A percentile compares a stretch with the other conserved stretches of the same genome.
Conservation (phyloP, 768 basidiomycete species). For the Termitomyces eurrhizus region DNA sequence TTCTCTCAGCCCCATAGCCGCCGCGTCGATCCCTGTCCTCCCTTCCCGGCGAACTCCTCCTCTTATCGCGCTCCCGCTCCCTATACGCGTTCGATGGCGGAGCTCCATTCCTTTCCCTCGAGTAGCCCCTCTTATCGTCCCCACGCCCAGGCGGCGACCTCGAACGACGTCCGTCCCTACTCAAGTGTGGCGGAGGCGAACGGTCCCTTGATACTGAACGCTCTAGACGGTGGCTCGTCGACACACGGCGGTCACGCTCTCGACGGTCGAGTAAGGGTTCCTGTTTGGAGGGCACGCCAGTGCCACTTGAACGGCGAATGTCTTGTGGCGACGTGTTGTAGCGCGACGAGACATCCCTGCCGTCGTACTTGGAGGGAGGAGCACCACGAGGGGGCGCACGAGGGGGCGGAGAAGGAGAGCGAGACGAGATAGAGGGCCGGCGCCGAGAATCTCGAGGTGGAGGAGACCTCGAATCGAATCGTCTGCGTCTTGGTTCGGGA, state of each 20-base stretch:
- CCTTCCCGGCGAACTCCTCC: slow-evolving; percentile 11
- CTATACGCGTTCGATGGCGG: slow-evolving; percentile 1
- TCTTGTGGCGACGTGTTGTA: slow-evolving; percentile 16
- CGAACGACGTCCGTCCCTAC: slow-evolving; percentile 16
- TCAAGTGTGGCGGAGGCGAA: slow-evolving; percentile 23
- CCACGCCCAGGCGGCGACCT: slow-evolving; percentile 18
- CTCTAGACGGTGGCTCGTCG: background rate
- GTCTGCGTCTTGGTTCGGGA: slow-evolving; percentile 11
- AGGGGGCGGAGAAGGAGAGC: slow-evolving; percentile 11
- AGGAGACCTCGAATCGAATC: slow-evolving; percentile 21
- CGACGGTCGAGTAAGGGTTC: slow-evolving; percentile 6
- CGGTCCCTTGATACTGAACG: slow-evolving; percentile 16
- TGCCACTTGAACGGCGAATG: slow-evolving; percentile 12
- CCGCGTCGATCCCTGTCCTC: slow-evolving; percentile 10
- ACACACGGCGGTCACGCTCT: slow-evolving; percentile 9
- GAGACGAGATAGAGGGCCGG: slow-evolving; percentile 11
- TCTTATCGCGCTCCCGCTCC: slow-evolving; percentile 11
- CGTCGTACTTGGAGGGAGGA: slow-evolving; percentile 3
- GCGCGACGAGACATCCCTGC: slow-evolving; percentile 13
- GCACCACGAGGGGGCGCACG: slow-evolving; percentile 4
- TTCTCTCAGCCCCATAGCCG: slow-evolving; percentile 6
- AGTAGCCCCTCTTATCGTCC: slow-evolving; percentile 12
- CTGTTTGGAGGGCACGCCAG: background rate
- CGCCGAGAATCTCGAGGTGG: slow-evolving; percentile 18
- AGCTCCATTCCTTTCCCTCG: slow-evolving; percentile 10